These are phyloP conservation scores for Quercus cerris DNA, from an alignment of 306 rosid genomes.

Conservation along the genomic window DNA sequence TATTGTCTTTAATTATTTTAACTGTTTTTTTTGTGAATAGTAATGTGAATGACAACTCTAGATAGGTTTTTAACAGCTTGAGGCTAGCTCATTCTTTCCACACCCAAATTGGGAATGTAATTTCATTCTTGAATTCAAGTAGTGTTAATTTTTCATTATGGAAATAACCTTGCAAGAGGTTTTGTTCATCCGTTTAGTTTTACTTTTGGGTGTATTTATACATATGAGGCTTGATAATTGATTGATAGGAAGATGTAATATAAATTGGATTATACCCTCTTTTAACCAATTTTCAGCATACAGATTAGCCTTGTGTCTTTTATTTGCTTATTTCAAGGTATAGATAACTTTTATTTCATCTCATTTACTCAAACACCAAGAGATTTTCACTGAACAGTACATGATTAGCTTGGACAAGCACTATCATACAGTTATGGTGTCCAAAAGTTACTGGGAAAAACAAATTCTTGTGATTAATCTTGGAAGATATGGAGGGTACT, in stretches of 20 bases:
- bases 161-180: background rate
- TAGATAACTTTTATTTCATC: background rate
- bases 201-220: background rate
- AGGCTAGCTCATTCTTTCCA: slow-evolving; percentile 28
- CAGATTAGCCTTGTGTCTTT: background rate
- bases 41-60: slow-evolving; percentile 21
- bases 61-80: slow-evolving; percentile 20
- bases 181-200: background rate
- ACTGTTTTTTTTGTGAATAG: background rate
- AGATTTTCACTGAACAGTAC: background rate
- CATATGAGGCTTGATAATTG: background rate
- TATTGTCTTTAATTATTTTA: slow-evolving; percentile 1
- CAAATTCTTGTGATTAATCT: background rate
- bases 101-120: slow-evolving; percentile 16
- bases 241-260: background rate
- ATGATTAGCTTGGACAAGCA: background rate
- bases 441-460: background rate
- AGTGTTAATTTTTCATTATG: slow-evolving; percentile 1
- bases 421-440: background rate
- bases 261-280: background rate
- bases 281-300: background rate
- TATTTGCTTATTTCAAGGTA: background rate
- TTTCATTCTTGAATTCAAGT: slow-evolving; percentile 6
- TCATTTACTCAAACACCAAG: background rate
- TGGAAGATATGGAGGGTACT: background rate